phyloP scores from a whole-genome alignment of 2,329 filamentous ascomycete species.

The Pseudogymnoascus sp. region DNA sequence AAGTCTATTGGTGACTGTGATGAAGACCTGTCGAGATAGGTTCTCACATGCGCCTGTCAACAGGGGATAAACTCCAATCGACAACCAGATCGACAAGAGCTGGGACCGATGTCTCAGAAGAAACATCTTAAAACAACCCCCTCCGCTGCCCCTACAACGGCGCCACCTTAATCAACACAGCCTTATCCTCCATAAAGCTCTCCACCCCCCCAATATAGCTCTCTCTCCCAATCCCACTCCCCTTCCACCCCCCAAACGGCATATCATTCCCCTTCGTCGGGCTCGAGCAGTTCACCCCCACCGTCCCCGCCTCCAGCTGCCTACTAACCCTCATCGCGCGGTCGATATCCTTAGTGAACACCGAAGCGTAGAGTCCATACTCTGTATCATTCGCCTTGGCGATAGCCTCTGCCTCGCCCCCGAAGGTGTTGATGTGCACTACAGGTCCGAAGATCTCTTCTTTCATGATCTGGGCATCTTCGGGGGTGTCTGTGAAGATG shows the following conservation, averaged over 20 bases:
- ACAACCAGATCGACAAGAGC: not conserved
- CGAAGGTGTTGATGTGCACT: conserved; percentile 45
- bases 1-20: not conserved
- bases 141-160: not conserved
- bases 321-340: conserved; percentile 38
- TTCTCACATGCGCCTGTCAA: not conserved
- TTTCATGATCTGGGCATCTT: conserved; percentile 19
- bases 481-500: conserved; percentile 16
- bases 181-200: conserved; percentile 23
- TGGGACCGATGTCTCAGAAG: not conserved
- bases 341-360: conserved; percentile 51
- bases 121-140: not conserved
- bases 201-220: conserved; percentile 17
- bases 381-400: conserved; percentile 55
- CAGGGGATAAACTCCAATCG: not conserved
- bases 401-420: conserved; percentile 49
- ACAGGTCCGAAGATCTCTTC: conserved; percentile 56
- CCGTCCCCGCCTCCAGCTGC: conserved; percentile 43
- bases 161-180: conserved; percentile 20
- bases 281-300: conserved; percentile 27
- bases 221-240: conserved; percentile 20
- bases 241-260: conserved; percentile 24
- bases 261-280: conserved; percentile 18
- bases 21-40: not conserved
- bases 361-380: conserved; percentile 50